Evolutionary conservation across 306 rosid genomes (phyloP).

Genomic region (Begonia peltatifolia): DNA sequence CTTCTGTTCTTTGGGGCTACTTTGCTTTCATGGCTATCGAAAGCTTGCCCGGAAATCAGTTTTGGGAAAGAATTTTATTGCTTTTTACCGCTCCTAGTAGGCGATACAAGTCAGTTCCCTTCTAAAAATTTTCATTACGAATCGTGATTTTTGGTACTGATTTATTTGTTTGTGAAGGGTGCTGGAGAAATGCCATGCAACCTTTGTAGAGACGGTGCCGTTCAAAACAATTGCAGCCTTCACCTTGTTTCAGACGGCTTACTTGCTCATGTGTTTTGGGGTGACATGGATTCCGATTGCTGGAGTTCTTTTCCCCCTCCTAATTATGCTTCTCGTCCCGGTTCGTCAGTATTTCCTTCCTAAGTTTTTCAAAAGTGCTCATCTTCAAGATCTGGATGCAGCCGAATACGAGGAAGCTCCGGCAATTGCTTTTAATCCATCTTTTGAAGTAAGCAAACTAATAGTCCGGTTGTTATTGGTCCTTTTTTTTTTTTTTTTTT

Average conservation of each 20-base stretch:
- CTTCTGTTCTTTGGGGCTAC: conserved; percentile 96
- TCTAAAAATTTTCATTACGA: neutral
- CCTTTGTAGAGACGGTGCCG: conserved; percentile 76
- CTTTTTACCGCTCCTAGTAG: conserved; percentile 93
- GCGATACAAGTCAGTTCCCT: conserved; percentile 63
- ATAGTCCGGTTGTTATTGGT: no score
- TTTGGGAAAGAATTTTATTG: conserved; percentile 86
- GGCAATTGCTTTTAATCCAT: conserved; percentile 58
- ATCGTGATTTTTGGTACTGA: neutral
- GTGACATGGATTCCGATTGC: conserved; percentile 94
- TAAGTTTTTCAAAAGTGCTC: conserved; percentile 64
- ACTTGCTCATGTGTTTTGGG: conserved; percentile 84
- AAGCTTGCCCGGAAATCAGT: conserved; percentile 96
- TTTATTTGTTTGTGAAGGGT: conserved; percentile 29
- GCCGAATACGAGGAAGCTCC: conserved; percentile 86
- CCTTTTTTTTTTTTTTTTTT: no score
- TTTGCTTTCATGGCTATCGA: conserved; percentile 98
- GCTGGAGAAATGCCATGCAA: conserved; percentile 68
- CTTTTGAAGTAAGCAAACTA: conserved; percentile 49
- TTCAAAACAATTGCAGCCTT: conserved; percentile 64
- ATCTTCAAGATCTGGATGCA: conserved; percentile 89
- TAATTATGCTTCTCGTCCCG: conserved; percentile 98
- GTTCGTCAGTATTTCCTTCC: conserved; percentile 80
- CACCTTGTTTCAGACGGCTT: conserved; percentile 77
- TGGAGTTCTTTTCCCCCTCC: conserved; percentile 81